A percentile compares a stretch with the other conserved stretches of the same genome.
phyloP scores from a whole-genome alignment of 306 rosid species.

The Biancaea sappan region DNA sequence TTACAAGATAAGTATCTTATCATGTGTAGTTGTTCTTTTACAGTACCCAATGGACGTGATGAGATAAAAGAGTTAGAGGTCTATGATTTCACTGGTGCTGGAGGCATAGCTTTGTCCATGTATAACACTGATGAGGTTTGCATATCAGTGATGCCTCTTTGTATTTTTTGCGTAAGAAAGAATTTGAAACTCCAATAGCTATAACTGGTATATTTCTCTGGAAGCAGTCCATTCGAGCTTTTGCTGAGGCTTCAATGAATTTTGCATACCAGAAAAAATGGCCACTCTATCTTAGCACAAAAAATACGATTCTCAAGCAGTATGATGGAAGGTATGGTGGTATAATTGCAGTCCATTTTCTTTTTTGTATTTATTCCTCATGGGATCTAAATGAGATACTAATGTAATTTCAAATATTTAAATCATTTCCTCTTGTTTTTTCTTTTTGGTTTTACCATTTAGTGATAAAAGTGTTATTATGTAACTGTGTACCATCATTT shows the following conservation, averaged over 20 bases:
- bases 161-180: constrained; percentile 19
- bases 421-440: neutral
- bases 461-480: neutral
- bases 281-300: constrained; percentile 99
- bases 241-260: constrained; percentile 96
- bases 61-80: constrained; percentile 80
- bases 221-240: constrained; percentile 79
- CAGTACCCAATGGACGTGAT: constrained; percentile 73
- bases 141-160: constrained; percentile 7
- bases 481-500: neutral
- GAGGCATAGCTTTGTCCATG: constrained; percentile 92
- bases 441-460: neutral
- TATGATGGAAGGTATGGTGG: constrained; percentile 93
- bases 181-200: neutral
- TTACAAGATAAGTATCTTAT: constrained; percentile 32
- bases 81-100: constrained; percentile 81
- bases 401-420: constrained; percentile 9
- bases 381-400: constrained; percentile 9
- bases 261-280: constrained; percentile 86
- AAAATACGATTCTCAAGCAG: constrained; percentile 92
- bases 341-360: constrained; percentile 16
- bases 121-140: constrained; percentile 95
- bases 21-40: constrained; percentile 8
- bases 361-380: constrained; percentile 18
- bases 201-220: constrained; percentile 32